Evolutionary conservation across 2,329 filamentous ascomycete species (phyloP).

Genomic region (Exophiala xenobiotica): DNA sequence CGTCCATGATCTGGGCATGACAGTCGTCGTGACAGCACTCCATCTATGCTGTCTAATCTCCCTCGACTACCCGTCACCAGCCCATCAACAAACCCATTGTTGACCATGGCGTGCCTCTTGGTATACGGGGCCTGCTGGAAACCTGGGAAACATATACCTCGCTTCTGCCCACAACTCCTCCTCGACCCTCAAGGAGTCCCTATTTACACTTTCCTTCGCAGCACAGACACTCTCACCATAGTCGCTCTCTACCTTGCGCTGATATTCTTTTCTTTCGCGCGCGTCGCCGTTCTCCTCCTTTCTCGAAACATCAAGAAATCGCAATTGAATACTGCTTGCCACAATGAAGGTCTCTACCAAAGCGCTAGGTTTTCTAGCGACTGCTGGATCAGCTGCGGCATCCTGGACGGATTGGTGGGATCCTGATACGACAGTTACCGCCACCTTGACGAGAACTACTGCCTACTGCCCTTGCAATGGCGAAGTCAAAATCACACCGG

Average conservation of each 20-base stretch:
- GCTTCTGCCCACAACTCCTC: constrained; percentile 3
- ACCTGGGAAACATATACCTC: constrained; percentile 21
- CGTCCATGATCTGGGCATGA: constrained; percentile 7
- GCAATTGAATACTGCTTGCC: neutral
- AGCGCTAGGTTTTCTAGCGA: constrained; percentile 17
- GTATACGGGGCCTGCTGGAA: neutral
- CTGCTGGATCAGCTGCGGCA: constrained; percentile 8
- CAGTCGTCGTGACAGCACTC: constrained; percentile 25
- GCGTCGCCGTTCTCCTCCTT: neutral
- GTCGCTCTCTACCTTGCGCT: constrained; percentile 16
- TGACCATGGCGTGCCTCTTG: constrained; percentile 14
- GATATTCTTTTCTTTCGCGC: constrained; percentile 6
- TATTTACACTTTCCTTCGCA: constrained; percentile 16
- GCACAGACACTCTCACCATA: constrained; percentile 15
- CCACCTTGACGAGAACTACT: constrained; percentile 16
- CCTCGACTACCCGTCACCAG: constrained; percentile 15
- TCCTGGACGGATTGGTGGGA: constrained; percentile 20
- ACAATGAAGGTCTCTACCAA: constrained; percentile 20
- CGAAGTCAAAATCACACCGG: constrained; percentile 13
- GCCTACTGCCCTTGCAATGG: constrained; percentile 24
- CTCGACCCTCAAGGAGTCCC: constrained; percentile 9
- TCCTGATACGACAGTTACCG: constrained; percentile 18
- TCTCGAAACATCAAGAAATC: constrained; percentile 1
- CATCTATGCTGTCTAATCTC: constrained; percentile 25
- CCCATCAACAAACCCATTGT: constrained; percentile 7